phyloP scores from a whole-genome alignment of 2,329 filamentous ascomycete genomes.

The Simplicillium sp. region DNA sequence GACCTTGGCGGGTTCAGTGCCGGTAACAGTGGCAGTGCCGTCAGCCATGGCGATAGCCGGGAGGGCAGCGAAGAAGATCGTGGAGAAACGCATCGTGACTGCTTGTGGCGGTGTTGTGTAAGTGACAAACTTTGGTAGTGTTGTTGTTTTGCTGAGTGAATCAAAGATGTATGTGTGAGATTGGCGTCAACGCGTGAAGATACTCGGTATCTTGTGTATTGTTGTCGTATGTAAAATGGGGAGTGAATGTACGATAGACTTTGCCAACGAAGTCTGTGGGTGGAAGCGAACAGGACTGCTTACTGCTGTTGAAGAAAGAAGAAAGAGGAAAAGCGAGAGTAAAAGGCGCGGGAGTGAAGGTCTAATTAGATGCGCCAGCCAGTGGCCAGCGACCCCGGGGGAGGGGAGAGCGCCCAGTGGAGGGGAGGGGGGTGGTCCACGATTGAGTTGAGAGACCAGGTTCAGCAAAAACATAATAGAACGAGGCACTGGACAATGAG shows the following conservation, averaged over 20 bases:
- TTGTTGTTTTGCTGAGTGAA: constrained; percentile 11
- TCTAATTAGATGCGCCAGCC: neutral
- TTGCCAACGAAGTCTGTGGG: constrained; percentile 45
- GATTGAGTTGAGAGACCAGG: too few species aligned
- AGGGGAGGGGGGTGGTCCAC: neutral
- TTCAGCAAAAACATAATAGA: too few species aligned
- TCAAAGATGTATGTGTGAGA: constrained; percentile 16
- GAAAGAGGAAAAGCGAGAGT: constrained; percentile 12
- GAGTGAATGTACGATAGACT: constrained; percentile 27
- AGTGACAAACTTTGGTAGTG: constrained; percentile 10
- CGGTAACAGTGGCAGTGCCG: constrained; percentile 12
- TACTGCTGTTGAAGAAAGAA: constrained; percentile 9
- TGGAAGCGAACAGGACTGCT: constrained; percentile 8
- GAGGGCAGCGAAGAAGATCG: constrained; percentile 38
- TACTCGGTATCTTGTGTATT: constrained; percentile 14
- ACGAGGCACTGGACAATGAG: too few species aligned
- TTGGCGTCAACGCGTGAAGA: too few species aligned
- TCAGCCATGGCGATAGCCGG: constrained; percentile 43
- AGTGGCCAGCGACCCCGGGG: constrained; percentile 1
- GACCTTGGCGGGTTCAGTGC: constrained; percentile 23
- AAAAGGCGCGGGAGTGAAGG: neutral
- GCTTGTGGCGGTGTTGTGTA: constrained; percentile 11
- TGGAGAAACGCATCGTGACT: constrained; percentile 27
- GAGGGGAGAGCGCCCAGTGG: neutral
- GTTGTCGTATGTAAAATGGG: constrained; percentile 11